These are phyloP conservation scores for Ulota crispa DNA, from an alignment of 225 moss, liverwort and hornwort genomes.

Conservation along the genomic window DNA sequence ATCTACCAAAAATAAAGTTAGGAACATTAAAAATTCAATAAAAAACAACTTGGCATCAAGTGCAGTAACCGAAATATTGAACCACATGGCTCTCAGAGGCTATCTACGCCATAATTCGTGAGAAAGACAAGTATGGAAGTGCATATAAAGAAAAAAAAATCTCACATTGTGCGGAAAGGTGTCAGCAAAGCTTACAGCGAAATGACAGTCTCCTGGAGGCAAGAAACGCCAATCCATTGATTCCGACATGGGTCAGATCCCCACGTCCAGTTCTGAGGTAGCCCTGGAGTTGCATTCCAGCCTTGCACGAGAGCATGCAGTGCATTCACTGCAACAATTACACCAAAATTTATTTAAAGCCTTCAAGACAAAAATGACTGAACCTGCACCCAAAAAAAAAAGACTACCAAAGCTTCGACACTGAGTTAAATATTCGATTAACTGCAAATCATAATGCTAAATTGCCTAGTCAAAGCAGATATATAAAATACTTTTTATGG, in stretches of 20 bases:
- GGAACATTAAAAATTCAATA: background rate
- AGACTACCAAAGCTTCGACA: background rate
- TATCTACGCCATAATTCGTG: background rate
- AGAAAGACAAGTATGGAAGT: background rate
- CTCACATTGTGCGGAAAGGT: background rate
- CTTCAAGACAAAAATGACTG: background rate
- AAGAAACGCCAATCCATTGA: constrained; percentile 58
- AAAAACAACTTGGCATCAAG: background rate
- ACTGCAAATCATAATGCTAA: background rate
- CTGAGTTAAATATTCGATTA: background rate
- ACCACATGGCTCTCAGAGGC: background rate
- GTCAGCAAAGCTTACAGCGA: constrained; percentile 40
- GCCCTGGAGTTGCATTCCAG: constrained; percentile 37
- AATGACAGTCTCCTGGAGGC: constrained; percentile 45
- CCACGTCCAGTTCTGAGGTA: constrained; percentile 49
- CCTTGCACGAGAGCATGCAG: constrained; percentile 36
- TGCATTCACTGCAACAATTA: constrained; percentile 39
- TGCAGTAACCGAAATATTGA: background rate
- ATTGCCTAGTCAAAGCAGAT: background rate
- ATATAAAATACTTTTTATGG: background rate
- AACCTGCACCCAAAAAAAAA: background rate
- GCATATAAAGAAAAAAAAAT: no score
- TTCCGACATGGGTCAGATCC: constrained; percentile 47
- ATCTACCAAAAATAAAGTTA: background rate
- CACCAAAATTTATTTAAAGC: background rate